These are phyloP conservation scores for Alternaria ethzedia DNA, from an alignment of 2,329 filamentous ascomycete species.

Conservation along the genomic window DNA sequence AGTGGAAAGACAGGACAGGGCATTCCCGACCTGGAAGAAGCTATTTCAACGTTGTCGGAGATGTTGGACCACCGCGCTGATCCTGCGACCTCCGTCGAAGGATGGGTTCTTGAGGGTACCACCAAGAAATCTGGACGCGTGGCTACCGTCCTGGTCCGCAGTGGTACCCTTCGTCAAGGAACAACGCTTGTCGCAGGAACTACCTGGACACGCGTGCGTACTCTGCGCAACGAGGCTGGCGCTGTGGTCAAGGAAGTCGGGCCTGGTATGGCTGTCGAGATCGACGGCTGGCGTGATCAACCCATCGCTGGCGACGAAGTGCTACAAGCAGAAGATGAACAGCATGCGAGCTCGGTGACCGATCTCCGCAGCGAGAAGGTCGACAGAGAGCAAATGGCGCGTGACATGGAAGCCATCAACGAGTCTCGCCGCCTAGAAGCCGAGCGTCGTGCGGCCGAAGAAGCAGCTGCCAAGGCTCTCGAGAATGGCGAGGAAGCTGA, in stretches of 20 bases:
- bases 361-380: slow-evolving; percentile 75
- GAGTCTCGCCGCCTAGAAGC: slow-evolving; percentile 64
- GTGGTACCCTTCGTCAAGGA: slow-evolving; percentile 81
- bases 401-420: slow-evolving; percentile 80
- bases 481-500: slow-evolving; percentile 24
- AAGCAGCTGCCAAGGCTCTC: slow-evolving; percentile 49
- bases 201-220: slow-evolving; percentile 86
- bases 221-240: slow-evolving; percentile 84
- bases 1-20: slow-evolving; percentile 93
- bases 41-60: slow-evolving; percentile 82
- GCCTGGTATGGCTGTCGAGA: slow-evolving; percentile 88
- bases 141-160: slow-evolving; percentile 86
- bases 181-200: slow-evolving; percentile 86
- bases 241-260: slow-evolving; percentile 72
- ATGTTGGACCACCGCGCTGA: slow-evolving; percentile 90
- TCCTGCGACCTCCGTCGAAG: slow-evolving; percentile 77
- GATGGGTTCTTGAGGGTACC: slow-evolving; percentile 91
- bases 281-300: slow-evolving; percentile 92
- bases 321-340: slow-evolving; percentile 80
- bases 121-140: slow-evolving; percentile 84
- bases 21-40: slow-evolving; percentile 92
- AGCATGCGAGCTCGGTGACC: slow-evolving; percentile 77
- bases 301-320: slow-evolving; percentile 87
- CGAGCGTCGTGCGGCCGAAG: slow-evolving; percentile 67
- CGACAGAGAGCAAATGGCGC: slow-evolving; percentile 69